Conservation (phyloP, 2,329 filamentous ascomycete species). For the Arthrobotrys megalospora region DNA sequence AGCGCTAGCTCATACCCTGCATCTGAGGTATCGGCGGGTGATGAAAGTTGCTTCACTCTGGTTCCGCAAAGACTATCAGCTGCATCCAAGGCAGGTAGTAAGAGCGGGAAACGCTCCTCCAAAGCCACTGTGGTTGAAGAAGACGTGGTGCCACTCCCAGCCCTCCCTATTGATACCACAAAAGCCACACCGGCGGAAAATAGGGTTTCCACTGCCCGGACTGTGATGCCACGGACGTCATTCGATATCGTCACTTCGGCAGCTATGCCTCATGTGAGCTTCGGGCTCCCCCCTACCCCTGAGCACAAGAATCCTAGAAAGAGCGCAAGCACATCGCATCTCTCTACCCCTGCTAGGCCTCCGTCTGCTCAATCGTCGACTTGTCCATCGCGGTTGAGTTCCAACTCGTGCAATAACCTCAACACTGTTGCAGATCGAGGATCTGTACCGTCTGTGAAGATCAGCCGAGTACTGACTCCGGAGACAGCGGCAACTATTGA, state of each 20-base stretch:
- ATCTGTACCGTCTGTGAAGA: background rate
- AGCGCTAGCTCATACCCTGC: conserved; percentile 35
- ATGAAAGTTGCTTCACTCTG: conserved; percentile 16
- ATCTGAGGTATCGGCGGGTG: conserved; percentile 10
- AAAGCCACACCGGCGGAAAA: background rate
- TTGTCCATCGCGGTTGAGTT: background rate
- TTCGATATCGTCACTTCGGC: conserved; percentile 23
- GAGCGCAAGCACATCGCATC: conserved; percentile 3
- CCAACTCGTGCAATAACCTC: conserved; percentile 32
- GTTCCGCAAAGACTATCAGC: conserved; percentile 18
- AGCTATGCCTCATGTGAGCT: background rate
- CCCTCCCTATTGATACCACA: background rate
- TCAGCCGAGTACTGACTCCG: background rate
- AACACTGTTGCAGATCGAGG: background rate
- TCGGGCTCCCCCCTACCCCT: background rate
- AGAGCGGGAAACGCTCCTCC: background rate
- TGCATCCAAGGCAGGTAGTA: background rate
- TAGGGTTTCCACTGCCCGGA: background rate
- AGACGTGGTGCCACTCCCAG: background rate
- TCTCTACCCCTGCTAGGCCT: conserved; percentile 12
- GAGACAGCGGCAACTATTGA: background rate
- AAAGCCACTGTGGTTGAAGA: background rate
- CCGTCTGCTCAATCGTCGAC: background rate
- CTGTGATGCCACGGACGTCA: background rate
- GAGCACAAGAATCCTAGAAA: background rate